Evolutionary conservation across 2,329 filamentous ascomycete genomes (phyloP).

Genomic region (Colletotrichum eleusines): DNA sequence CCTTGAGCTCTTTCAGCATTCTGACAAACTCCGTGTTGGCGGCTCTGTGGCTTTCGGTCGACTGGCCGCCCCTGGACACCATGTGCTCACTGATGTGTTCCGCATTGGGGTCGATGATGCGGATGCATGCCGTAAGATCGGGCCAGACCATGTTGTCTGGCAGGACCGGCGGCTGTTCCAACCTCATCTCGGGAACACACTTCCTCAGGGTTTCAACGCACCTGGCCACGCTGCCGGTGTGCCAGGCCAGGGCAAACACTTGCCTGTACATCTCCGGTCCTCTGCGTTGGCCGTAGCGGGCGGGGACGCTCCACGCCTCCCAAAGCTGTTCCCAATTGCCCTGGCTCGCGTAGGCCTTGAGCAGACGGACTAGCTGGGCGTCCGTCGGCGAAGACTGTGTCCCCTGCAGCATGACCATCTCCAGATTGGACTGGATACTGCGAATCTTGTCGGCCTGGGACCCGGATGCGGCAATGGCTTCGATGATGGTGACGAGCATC

Average conservation of each 20-base stretch:
- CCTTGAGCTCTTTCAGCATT: conserved; percentile 42
- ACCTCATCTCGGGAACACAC: conserved; percentile 70
- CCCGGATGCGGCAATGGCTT: conserved; percentile 52
- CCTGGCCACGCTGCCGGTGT: conserved; percentile 55
- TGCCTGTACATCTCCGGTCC: conserved; percentile 66
- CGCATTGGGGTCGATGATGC: conserved; percentile 65
- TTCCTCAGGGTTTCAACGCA: conserved; percentile 64
- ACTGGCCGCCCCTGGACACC: conserved; percentile 14
- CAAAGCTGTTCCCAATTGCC: conserved; percentile 69
- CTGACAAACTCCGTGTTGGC: conserved; percentile 49
- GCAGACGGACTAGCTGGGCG: conserved; percentile 54
- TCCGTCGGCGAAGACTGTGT: conserved; percentile 54
- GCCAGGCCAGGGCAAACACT: conserved; percentile 63
- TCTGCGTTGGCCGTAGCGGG: conserved; percentile 62
- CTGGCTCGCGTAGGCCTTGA: conserved; percentile 60
- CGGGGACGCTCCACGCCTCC: conserved; percentile 68
- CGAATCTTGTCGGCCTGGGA: conserved; percentile 51
- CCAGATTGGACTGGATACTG: conserved; percentile 58
- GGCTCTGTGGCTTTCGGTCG: conserved; percentile 27
- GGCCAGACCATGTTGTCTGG: conserved; percentile 58
- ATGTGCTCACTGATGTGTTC: conserved; percentile 47
- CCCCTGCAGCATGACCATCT: conserved; percentile 56
- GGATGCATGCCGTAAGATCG: conserved; percentile 66
- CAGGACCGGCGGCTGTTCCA: conserved; percentile 64
- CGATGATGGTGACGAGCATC: conserved; percentile 63